phyloP scores from a whole-genome alignment of 2,329 filamentous ascomycete species.

The Sclerotinia spermophila region DNA sequence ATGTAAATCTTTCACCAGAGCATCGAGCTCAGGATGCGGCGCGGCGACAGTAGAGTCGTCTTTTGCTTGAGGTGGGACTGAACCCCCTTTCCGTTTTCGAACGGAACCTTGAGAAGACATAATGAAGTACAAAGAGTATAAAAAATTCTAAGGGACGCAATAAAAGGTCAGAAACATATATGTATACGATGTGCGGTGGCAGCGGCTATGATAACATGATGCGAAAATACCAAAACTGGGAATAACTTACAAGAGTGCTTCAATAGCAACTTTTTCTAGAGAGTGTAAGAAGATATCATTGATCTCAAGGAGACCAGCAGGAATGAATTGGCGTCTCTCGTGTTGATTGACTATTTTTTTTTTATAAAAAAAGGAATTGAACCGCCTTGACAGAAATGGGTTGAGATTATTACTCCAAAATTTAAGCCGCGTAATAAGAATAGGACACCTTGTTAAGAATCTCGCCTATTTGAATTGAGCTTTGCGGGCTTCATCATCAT shows the following conservation, averaged over 20 bases:
- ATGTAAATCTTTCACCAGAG: constrained; percentile 44
- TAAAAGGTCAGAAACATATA: constrained; percentile 27
- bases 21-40: constrained; percentile 47
- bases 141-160: constrained; percentile 17
- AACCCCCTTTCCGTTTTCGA: constrained; percentile 43
- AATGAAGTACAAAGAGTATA: constrained; percentile 21
- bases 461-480: constrained; percentile 9
- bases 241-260: constrained; percentile 18
- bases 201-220: neutral
- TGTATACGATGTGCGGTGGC: constrained; percentile 10
- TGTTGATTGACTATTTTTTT: neutral
- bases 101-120: constrained; percentile 37
- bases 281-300: constrained; percentile 16
- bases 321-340: neutral
- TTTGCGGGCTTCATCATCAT: constrained; percentile 5
- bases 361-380: neutral
- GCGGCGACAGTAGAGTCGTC: constrained; percentile 36
- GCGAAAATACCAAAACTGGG: neutral
- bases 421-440: constrained; percentile 15
- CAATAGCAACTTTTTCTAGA: constrained; percentile 13
- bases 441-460: constrained; percentile 21
- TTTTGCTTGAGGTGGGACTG: constrained; percentile 49
- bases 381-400: constrained; percentile 10
- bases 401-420: neutral
- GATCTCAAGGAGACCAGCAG: constrained; percentile 7